A percentile compares a stretch with the other conserved stretches of the same genome.
Conservation (phyloP, 73 alveolate genomes). For the Breviolum minutum region DNA sequence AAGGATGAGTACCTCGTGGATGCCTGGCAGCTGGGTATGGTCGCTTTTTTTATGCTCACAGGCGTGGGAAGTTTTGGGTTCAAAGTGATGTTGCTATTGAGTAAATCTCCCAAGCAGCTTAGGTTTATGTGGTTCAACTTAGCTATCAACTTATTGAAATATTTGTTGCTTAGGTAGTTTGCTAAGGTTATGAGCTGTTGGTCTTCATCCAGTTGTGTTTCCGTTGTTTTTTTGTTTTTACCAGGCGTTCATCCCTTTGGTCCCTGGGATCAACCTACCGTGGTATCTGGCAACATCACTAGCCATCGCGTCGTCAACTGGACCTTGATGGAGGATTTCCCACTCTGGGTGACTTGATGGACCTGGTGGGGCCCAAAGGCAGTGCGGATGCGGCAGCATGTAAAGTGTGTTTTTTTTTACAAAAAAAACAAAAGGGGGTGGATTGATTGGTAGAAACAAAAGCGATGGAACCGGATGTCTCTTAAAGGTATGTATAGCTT, state of each 20-base stretch:
- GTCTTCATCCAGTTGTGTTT: no score
- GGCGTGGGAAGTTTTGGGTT: background rate
- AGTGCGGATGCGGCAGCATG: no score
- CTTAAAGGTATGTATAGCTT: no score
- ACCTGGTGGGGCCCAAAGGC: background rate
- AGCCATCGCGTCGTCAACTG: conserved; percentile 4
- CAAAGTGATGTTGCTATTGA: no score
- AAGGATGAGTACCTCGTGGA: conserved; percentile 60
- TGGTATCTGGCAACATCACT: conserved; percentile 25
- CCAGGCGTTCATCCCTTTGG: conserved; percentile 46
- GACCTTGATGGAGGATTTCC: background rate
- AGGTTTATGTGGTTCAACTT: no score
- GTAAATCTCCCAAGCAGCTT: no score
- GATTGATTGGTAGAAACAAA: background rate
- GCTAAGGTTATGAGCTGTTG: no score
- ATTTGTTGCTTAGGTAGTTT: no score
- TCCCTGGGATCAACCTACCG: background rate
- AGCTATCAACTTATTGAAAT: no score
- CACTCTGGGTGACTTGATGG: conserved; percentile 16
- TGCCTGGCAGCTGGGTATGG: conserved; percentile 80
- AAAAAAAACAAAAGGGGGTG: background rate
- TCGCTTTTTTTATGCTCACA: conserved; percentile 54
- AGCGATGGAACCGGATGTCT: no score
- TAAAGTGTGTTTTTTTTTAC: no score
- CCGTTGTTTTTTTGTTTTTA: no score